Evolutionary conservation across 2,329 filamentous ascomycete genomes (phyloP).

Genomic region (Thyridium curvatum): DNA sequence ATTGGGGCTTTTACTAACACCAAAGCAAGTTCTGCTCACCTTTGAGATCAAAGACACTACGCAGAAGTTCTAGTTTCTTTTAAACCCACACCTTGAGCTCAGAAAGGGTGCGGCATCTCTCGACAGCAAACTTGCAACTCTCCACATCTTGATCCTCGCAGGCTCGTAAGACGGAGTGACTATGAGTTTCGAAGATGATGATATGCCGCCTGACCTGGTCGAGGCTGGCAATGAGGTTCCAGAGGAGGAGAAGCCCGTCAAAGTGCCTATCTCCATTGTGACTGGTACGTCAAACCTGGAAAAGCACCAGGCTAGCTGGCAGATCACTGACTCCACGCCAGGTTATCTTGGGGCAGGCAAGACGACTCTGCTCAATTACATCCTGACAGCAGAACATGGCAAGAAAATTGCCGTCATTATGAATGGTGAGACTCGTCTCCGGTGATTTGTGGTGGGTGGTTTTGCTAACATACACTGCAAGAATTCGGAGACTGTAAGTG

Average conservation of each 20-base stretch:
- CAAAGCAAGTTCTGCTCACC: no score
- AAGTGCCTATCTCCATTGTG: constrained; percentile 80
- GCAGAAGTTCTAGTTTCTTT: no score
- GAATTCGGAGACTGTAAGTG: constrained; percentile 20
- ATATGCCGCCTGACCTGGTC: constrained; percentile 56
- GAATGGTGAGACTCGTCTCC: constrained; percentile 53
- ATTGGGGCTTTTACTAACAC: no score
- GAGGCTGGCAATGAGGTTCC: constrained; percentile 33
- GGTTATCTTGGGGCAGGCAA: constrained; percentile 95
- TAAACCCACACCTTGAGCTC: no score
- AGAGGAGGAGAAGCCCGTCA: constrained; percentile 47
- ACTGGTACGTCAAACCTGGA: constrained; percentile 47
- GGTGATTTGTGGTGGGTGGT: background rate
- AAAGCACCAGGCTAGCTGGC: no score
- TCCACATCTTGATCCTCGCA: no score
- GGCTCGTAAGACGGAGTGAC: constrained; percentile 7
- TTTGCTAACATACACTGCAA: constrained; percentile 12
- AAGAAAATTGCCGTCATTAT: constrained; percentile 98
- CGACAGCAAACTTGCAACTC: no score
- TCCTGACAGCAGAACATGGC: constrained; percentile 87
- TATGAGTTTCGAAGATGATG: constrained; percentile 62
- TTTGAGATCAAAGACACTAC: no score
- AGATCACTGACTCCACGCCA: no score
- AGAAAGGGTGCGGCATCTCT: no score
- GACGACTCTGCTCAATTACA: constrained; percentile 92